phyloP scores from a whole-genome alignment of 2,329 filamentous ascomycete species.

The Cladosporium austrohemisphaericum region DNA sequence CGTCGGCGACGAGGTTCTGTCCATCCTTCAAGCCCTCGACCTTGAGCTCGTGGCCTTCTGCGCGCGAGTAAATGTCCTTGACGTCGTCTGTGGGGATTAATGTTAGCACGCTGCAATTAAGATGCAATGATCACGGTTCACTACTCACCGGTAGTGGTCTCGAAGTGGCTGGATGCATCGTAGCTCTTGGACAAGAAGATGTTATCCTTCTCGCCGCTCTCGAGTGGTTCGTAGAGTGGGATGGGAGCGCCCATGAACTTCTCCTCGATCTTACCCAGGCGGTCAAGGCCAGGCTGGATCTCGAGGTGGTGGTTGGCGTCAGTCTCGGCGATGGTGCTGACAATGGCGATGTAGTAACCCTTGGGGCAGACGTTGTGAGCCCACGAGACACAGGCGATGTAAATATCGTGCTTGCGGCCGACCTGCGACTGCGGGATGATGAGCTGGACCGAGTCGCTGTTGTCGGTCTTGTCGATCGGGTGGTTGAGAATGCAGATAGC shows the following conservation, averaged over 20 bases:
- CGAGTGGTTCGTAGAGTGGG: slow-evolving; percentile 86
- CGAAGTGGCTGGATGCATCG: slow-evolving; percentile 95
- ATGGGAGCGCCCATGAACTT: slow-evolving; percentile 94
- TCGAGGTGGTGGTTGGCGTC: slow-evolving; percentile 92
- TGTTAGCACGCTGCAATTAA: background rate
- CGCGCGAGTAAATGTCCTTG: slow-evolving; percentile 83
- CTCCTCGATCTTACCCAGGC: slow-evolving; percentile 90
- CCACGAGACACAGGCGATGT: slow-evolving; percentile 91
- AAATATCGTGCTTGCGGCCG: slow-evolving; percentile 95
- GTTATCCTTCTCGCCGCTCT: slow-evolving; percentile 78
- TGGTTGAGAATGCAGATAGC: slow-evolving; percentile 98
- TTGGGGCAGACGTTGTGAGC: slow-evolving; percentile 98
- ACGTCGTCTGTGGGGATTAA: slow-evolving; percentile 70
- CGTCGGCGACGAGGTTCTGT: slow-evolving; percentile 64
- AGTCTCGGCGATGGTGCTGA: slow-evolving; percentile 93
- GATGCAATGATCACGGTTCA: slow-evolving; percentile 15
- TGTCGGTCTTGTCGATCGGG: slow-evolving; percentile 82
- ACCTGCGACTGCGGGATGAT: slow-evolving; percentile 98
- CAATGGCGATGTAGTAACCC: slow-evolving; percentile 98
- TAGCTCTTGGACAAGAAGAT: slow-evolving; percentile 99
- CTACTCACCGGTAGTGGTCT: slow-evolving; percentile 67
- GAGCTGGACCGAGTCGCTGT: slow-evolving; percentile 84
- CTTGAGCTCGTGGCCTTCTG: slow-evolving; percentile 77
- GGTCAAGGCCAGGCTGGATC: slow-evolving; percentile 85
- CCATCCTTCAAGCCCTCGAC: slow-evolving; percentile 84